A percentile compares a stretch with the other conserved stretches of the same genome.
phyloP scores from a whole-genome alignment of 164 flowering plant genomes.

The Magnolia sinica region DNA sequence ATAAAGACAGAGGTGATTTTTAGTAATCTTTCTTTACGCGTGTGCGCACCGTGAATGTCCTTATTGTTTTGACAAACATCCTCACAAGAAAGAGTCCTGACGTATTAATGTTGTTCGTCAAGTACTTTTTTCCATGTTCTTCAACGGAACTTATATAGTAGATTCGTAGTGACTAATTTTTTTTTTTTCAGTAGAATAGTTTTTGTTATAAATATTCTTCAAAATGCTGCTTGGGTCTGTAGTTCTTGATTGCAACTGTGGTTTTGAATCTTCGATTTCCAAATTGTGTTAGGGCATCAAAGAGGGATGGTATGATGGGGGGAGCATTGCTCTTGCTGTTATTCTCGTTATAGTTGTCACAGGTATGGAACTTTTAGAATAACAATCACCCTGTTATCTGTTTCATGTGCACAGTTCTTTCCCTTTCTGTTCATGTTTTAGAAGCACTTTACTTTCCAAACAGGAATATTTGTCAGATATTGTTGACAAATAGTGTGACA shows the following conservation, averaged over 20 bases:
- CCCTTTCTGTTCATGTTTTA: neutral
- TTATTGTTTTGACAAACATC: neutral
- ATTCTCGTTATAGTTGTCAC: slow-evolving; percentile 82
- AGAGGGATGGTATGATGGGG: slow-evolving; percentile 99
- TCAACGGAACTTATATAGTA: neutral
- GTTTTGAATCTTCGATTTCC: neutral
- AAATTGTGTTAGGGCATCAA: slow-evolving; percentile 56
- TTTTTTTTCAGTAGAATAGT: neutral
- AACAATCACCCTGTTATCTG: neutral
- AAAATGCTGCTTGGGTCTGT: neutral
- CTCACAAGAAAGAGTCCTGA: neutral
- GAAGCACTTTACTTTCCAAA: too few relatives aligned
- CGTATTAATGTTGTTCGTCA: neutral
- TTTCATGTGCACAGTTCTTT: neutral
- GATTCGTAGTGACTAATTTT: too few relatives aligned
- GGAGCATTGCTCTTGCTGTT: slow-evolving; percentile 90
- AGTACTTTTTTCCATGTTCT: neutral
- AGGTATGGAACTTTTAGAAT: slow-evolving; percentile 40
- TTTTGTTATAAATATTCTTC: neutral
- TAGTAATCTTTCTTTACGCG: too few relatives aligned
- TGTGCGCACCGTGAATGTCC: too few relatives aligned
- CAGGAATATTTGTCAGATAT: too few relatives aligned
- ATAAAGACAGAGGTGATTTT: slow-evolving; percentile 89
- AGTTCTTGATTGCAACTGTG: neutral
- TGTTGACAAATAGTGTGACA: too few relatives aligned